A percentile compares a stretch with the other conserved stretches of the same genome.
These are phyloP conservation scores for Debaryomyces prosopidis DNA, from an alignment of 805 yeast genomes.

Conservation along the genomic window DNA sequence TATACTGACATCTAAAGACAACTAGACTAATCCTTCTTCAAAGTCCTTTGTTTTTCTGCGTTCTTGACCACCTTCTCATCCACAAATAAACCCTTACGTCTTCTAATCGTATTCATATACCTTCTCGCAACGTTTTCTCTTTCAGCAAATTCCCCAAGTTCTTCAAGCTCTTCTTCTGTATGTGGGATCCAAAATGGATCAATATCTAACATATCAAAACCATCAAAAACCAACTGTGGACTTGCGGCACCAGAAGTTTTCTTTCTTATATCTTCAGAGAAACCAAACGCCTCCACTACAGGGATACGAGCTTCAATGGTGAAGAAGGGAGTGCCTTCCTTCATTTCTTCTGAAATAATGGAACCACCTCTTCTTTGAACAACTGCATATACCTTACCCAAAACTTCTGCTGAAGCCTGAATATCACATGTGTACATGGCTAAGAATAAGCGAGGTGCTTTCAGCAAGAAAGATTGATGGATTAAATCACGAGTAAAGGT, in stretches of 20 bases:
- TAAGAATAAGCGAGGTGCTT: conserved; percentile 87
- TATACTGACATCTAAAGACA: background rate
- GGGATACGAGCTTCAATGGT: conserved; percentile 84
- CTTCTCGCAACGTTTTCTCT: conserved; percentile 86
- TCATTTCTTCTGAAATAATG: conserved; percentile 89
- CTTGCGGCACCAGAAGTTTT: conserved; percentile 95
- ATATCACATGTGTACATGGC: conserved; percentile 95
- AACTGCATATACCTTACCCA: conserved; percentile 94
- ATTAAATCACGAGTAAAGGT: conserved; percentile 72
- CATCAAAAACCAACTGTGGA: conserved; percentile 90
- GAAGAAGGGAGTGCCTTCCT: conserved; percentile 97
- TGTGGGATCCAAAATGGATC: conserved; percentile 99
- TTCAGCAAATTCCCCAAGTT: conserved; percentile 89
- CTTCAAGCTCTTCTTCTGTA: conserved; percentile 94
- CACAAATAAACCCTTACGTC: conserved; percentile 84
- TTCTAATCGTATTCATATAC: conserved; percentile 80
- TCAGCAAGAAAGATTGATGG: conserved; percentile 66
- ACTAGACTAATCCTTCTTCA: conserved; percentile 59
- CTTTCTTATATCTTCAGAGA: conserved; percentile 91
- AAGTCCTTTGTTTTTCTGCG: conserved; percentile 92
- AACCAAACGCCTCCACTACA: conserved; percentile 94
- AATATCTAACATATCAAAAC: conserved; percentile 80
- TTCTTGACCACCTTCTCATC: conserved; percentile 88
- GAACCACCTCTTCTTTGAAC: conserved; percentile 86
- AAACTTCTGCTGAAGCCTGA: conserved; percentile 90